phyloP scores from a whole-genome alignment of 1,284 basidiomycete species.

The Apiotrichum domesticum region DNA sequence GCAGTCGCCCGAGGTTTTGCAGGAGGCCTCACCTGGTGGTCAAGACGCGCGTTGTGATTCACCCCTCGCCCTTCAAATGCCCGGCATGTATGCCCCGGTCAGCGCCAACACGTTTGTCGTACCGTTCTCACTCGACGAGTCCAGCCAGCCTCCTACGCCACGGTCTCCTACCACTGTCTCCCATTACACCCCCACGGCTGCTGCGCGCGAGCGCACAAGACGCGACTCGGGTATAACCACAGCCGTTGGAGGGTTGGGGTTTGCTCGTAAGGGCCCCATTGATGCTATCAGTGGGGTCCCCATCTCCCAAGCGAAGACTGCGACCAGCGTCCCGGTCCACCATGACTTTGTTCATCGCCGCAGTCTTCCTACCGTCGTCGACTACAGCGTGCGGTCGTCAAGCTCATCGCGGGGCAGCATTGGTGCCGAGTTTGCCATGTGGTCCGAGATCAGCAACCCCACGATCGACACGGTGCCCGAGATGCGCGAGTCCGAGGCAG shows the following conservation, averaged over 20 bases:
- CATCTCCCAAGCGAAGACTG: neutral
- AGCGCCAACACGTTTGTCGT: neutral
- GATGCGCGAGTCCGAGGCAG: neutral
- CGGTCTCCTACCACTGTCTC: neutral
- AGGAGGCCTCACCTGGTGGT: neutral
- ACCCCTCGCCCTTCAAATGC: conserved; percentile 2
- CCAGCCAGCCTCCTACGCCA: neutral
- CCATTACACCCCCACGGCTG: conserved; percentile 4
- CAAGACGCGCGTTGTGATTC: neutral
- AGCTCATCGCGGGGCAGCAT: neutral
- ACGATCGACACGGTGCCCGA: neutral
- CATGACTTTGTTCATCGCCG: neutral
- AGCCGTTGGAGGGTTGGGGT: neutral
- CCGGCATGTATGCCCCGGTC: neutral
- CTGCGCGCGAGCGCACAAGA: conserved; percentile 2
- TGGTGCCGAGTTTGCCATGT: neutral
- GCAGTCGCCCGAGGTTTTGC: too few species aligned
- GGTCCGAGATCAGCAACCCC: neutral
- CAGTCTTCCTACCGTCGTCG: neutral
- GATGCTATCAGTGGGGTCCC: neutral
- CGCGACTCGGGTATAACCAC: conserved; percentile 2
- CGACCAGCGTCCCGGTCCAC: neutral
- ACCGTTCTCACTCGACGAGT: neutral
- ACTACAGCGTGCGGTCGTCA: neutral
- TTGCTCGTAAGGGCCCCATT: neutral